Evolutionary conservation across 1,284 basidiomycete species (phyloP), one percentile per base, ranked within the genome.

Genomic region (Quambalaria eucalypti): DNA sequence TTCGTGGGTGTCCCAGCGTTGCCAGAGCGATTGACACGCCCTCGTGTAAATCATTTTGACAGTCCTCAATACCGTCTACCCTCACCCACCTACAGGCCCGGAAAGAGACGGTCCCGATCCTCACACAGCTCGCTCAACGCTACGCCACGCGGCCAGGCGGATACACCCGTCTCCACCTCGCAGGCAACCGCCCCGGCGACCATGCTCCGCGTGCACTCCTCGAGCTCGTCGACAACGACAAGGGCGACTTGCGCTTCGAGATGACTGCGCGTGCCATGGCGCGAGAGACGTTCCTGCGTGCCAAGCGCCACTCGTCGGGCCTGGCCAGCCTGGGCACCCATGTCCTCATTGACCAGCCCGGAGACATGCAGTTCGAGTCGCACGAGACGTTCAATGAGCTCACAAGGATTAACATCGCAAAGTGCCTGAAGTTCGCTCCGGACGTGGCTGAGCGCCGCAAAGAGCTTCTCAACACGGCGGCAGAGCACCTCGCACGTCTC

Each of bases 141-240:
- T 99, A 97, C 77, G 81, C 83, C 1, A 74, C 81, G 21, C 83
- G 95, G 4, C 85, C 86, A 4, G 95, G 95, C 9, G 95, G 95
- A 6, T 99, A 97, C 79, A 98, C 95, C 6, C 85, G 95, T 26
- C 86, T 98, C 61, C 86, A 90, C 76, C 88, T 87, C 73, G 88
- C 85, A 64, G 95, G 93, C 38, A 83, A 87, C 75, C 83, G 93
- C 19, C 81, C 80, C 55, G 91, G 92, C 25, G 95, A 99, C 80
- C 88, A 95, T 73, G 95, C 95, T 28, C 90, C 90, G 1, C 82
- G 86, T 61, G 93, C 93, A 2, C 83, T 99, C 56, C 78, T 99
- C 42, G 88, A 95, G 77, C 81, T 99, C 5, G 93, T 98, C 29
- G 95, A 98, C 79, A 88, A 88, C 69, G 88, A 90, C 9, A 81